Base-by-base conservation (phyloP, 805 yeast genomes). In the Candida andamanensis region DNA sequence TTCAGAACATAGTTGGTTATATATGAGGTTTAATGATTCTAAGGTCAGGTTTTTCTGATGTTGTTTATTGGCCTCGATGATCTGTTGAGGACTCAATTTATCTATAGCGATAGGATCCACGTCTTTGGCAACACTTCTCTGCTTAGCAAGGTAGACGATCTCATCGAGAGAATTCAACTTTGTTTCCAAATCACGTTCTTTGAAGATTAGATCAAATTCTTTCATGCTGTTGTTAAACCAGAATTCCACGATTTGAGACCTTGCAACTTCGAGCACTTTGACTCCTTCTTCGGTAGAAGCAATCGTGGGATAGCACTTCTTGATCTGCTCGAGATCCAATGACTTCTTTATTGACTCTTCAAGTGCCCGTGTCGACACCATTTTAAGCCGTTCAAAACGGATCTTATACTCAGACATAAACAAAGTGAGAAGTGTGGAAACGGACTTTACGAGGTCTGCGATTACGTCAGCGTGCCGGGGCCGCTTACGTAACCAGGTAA, bases 181-280 rank as follows among this genome's bases (percentile, higher is more conserved):
- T 13, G 22, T 29, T 39, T 69, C 60, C 15, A 74, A 46, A 21
- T 64, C 59, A 11, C 72, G 47, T 34, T 78, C 83, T 8, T 52
- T 51, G 46, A 72, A 66, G 6, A 78, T 73, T 30, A 69, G 67
- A 9, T 70, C 69, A 41, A 78, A 76, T 43, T 78, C 84, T 30
- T 67, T 58, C 27, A 63, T 46, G 17, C 70, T 61, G n/a, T 69
- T 60, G 17, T 58, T 54, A 24, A 60, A 61, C 76, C 80, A 76
- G 40, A 69, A 74, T 24, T 63, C 59, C 12, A 65, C 57, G 9
- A 78, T 69, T 42, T 76, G 83, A 14, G 59, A 54, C 29, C 75
- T 59, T 6, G 79, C 78, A 16, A 66, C 63, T 14, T 62, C 61
- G 8, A 77, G 51, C 3, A 67, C 49, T 15, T 56, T 56, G 3